Evolutionary conservation across 2,329 filamentous ascomycete species (phyloP).

Genomic region (Phaeosphaeria sp.): DNA sequence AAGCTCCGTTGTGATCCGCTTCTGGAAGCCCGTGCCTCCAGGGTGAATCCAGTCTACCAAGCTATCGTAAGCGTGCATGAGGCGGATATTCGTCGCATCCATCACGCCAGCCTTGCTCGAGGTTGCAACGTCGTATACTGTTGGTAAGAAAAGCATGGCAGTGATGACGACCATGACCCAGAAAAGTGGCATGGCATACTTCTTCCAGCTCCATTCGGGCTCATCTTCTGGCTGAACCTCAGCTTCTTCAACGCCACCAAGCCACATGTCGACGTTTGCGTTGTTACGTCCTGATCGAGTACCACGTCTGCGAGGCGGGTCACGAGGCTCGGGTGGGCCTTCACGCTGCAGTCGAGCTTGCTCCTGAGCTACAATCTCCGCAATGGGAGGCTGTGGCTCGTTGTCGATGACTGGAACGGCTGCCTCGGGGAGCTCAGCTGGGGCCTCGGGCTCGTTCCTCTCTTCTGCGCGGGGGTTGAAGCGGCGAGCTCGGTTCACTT

Average conservation of each 20-base stretch:
- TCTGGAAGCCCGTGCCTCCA: constrained; percentile 1
- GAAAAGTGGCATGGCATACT: constrained; percentile 14
- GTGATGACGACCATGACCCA: constrained; percentile 13
- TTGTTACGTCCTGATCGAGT: constrained; percentile 11
- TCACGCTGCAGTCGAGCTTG: constrained; percentile 22
- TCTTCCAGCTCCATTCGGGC: constrained; percentile 21
- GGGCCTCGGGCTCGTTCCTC: constrained; percentile 1
- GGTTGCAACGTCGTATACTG: constrained; percentile 1
- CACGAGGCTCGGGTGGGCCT: constrained; percentile 16
- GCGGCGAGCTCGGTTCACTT: constrained; percentile 1
- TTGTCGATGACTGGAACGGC: constrained; percentile 4
- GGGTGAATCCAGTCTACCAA: constrained; percentile 24
- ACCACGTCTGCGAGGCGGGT: constrained; percentile 4
- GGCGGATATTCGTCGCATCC: constrained; percentile 19
- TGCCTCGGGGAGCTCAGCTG: not conserved
- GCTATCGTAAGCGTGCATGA: constrained; percentile 20
- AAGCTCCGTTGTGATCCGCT: constrained; percentile 2
- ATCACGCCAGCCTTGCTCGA: constrained; percentile 12
- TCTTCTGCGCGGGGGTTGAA: constrained; percentile 2
- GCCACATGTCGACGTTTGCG: constrained; percentile 25
- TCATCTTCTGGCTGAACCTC: constrained; percentile 17
- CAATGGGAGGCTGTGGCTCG: constrained; percentile 15
- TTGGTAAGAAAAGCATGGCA: constrained; percentile 6
- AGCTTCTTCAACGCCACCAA: constrained; percentile 15
- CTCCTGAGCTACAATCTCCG: constrained; percentile 25